Conservation (phyloP, 768 basidiomycete genomes). For the Amanita thiersii region DNA sequence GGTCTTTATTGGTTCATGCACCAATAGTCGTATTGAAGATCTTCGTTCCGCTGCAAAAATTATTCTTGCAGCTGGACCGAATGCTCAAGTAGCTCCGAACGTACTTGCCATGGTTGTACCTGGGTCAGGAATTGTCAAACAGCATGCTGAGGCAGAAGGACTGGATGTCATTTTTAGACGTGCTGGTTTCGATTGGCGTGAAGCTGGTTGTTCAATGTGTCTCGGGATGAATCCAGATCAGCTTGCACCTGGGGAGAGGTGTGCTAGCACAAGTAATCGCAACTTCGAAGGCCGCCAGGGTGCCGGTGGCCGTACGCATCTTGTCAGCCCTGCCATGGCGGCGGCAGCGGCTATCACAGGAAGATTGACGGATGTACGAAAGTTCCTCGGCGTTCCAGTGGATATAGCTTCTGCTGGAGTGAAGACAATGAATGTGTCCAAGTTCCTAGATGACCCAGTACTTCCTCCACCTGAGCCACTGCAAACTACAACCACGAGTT, state of each 20-base stretch:
- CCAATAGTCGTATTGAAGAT: constrained; percentile 91
- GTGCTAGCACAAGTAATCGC: constrained; percentile 88
- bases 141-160: constrained; percentile 87
- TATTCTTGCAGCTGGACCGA: constrained; percentile 63
- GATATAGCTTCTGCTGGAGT: constrained; percentile 30
- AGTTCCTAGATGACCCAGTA: constrained; percentile 71
- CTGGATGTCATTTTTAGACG: constrained; percentile 81
- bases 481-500: constrained; percentile 21
- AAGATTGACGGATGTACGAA: constrained; percentile 78
- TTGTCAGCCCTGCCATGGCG: constrained; percentile 89
- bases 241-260: constrained; percentile 72
- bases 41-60: constrained; percentile 80
- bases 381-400: constrained; percentile 44
- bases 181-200: constrained; percentile 92
- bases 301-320: constrained; percentile 82
- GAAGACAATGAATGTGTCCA: constrained; percentile 62
- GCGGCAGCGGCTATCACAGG: constrained; percentile 86
- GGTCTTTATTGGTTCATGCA: constrained; percentile 92
- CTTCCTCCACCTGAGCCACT: constrained; percentile 44
- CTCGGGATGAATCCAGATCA: constrained; percentile 95
- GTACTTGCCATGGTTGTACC: constrained; percentile 90
- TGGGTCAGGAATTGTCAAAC: constrained; percentile 84
- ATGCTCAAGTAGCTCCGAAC: constrained; percentile 63
- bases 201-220: constrained; percentile 96
- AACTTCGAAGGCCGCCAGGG: constrained; percentile 92